Evolutionary conservation across 148 eudicot genomes (phyloP), one percentile per base, ranked within the genome.

Genomic region (Pharnaceum exiguum): DNA sequence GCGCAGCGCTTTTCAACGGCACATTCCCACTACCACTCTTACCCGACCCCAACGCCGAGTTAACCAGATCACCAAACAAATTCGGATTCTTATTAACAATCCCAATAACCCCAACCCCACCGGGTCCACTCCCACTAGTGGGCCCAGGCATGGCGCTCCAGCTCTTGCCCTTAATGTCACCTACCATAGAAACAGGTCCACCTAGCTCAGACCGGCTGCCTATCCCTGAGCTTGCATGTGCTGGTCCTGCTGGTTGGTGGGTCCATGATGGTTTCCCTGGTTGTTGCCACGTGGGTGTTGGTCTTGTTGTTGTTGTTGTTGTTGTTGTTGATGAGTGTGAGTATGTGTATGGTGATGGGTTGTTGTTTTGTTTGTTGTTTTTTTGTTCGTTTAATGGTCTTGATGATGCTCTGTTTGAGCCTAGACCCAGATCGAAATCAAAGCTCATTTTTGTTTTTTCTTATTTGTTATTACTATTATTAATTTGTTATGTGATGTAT

Each of bases 121-220:
- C 61, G 24, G 78, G 17, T 5, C 50, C 18, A 32, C 39, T 8
- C 35, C 8, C 7, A 35, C 38, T 46, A 7, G 73, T 18, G 18
- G 81, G 66, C 1, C 67, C 57, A 17, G 77, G n/a, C n/a, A n/a
- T 19, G 0, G 84, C 55, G 25, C 54, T 69, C 97, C 95, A 90
- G 54, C 79, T 90, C 78, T 79, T 84, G 28, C 97, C 97, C 5
- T 53, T 71, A 5, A 90, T 90, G 62, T 90, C 97, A 2, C 97
- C 97, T 11, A 82, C 95, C 97, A 90, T 90, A 0, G 93, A 84
- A 12, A 79, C 35, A 0, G 89, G 84, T 5, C 82, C 95, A 0
- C 75, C 68, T 26, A 81, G 35, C 70, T 76, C 51, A 63, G 62
- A 19, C 83, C 89, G 56, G 66, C 66, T 55, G 46, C 30, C 8